Evolutionary conservation across 2,329 filamentous ascomycete genomes (phyloP), one percentile per base, ranked within the genome.

Genomic region (Fusarium sp.): DNA sequence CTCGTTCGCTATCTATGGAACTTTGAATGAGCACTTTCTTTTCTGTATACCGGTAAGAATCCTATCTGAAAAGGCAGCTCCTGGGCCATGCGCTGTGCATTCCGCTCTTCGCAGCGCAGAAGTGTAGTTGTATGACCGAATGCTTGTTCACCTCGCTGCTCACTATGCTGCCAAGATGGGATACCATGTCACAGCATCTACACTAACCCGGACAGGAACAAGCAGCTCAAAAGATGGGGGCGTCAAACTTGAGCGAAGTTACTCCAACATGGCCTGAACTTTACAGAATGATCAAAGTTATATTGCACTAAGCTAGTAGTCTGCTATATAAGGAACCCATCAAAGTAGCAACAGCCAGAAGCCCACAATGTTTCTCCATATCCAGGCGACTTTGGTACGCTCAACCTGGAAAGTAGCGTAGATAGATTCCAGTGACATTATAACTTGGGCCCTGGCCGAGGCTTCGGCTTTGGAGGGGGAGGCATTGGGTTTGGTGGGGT

Each of bases 271-370:
- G n/a, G n/a, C 26, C 1, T 18, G 11, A 44, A 20, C 4, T 18
- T 0, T 13, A 7, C 9, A 18, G 5, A 31, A 3, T 2, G 5
- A 10, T 31, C 3, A 4, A 14, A 3, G 7, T 18, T 18, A 3
- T 13, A 48, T 31, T 31, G 7, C 7, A 16, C 3, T n/a, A 12
- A 10, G 7, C 15, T 18, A n/a, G 15, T 13, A 31, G 11, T n/a
- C 11, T 31, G 28, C 7, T 18, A 18, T 13, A 13, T 24, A 3
- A 24, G 15, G 24, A 13, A 13, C 3, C 7, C 5, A 10, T 24
- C 0, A n/a, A 13, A 3, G 0, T 16, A 6, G 14, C 12, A 9
- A 6, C 0, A 2, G 6, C 3, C 20, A 13, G 15, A 31, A 7
- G 20, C 14, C 5, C 5, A 3, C 1, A 1, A 14, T 15, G 3